Evolutionary conservation across 2,329 filamentous ascomycete species (phyloP).

Genomic region (Fusarium globosum): DNA sequence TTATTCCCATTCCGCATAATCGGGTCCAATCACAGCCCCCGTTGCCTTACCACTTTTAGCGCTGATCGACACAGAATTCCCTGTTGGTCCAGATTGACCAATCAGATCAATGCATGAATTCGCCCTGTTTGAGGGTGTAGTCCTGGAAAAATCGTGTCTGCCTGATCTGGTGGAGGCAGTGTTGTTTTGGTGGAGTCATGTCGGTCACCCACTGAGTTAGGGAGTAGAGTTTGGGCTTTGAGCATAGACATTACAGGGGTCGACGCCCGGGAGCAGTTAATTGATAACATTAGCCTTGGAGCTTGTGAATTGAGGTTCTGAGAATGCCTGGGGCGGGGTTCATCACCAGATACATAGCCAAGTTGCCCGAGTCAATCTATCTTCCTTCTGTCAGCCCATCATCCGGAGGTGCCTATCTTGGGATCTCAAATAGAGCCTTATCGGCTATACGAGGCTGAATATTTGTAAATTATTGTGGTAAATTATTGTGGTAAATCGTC

Average conservation of each 20-base stretch:
- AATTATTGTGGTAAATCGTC: not conserved
- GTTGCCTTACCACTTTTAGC: not conserved
- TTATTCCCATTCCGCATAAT: not conserved
- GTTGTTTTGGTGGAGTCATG: not conserved
- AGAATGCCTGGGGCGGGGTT: slow-evolving; percentile 11
- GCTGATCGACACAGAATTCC: not conserved
- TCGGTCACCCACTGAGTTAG: not conserved
- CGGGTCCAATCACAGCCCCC: not conserved
- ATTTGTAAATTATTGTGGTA: not conserved
- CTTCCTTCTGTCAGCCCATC: not conserved
- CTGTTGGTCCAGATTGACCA: not conserved
- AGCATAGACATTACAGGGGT: not conserved
- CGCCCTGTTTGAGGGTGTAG: slow-evolving; percentile 5
- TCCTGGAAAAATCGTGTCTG: slow-evolving; percentile 1
- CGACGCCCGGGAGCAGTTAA: not conserved
- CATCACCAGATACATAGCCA: not conserved
- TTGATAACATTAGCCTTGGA: not conserved
- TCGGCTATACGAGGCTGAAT: not conserved
- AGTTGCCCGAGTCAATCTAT: not conserved
- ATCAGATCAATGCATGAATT: not conserved
- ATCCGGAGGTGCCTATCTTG: not conserved
- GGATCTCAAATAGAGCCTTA: not conserved
- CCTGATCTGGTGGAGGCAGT: slow-evolving; percentile 15
- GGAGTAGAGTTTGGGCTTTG: no score
- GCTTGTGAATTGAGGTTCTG: not conserved